Base-by-base conservation (phyloP, 2,329 filamentous ascomycete species). In the Paecilomyces dactylethromorphus region DNA sequence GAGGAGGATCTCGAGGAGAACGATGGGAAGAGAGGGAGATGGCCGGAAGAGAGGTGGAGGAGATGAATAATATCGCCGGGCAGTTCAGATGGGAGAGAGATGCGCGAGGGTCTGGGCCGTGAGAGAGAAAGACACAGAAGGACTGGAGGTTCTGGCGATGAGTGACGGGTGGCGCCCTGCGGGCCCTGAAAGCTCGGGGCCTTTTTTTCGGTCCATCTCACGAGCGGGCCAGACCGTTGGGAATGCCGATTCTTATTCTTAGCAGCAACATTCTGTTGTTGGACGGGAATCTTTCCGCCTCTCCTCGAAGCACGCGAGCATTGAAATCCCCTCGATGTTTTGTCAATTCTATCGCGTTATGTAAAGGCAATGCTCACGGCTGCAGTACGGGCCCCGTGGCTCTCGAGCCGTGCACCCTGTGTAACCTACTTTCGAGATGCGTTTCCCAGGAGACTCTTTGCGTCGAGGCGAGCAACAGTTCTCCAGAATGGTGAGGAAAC, bases 381-480 rank as follows among this genome's bases (percentile, higher is more conserved):
- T 13, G 12, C 29, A 26, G 50, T 13, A 52, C 50, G 22, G 29
- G 5, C 22, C 11, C 15, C n/a, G 26, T 13, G 8, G 3, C 26
- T 29, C 50, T 52, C 50, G 1, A 6, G 22, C 29, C 50, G 13
- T 29, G 21, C 15, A 6, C 35, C 35, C 13, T 18, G 35, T 45
- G 35, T 11, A 13, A 18, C 18, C 13, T 24, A 13, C 50, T 15
- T 24, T 52, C 22, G 21, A 29, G 18, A 29, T 29, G 22, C 21
- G 24, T 52, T 21, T 13, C 13, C 50, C 33, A 15, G 57, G 54
- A 66, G 71, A 66, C 56, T 59, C 8, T 73, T 72, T 58, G 66
- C 69, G 18, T 68, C 65, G 56, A 66, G 63, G 59, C 65, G 61
- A 7, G 35, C 29, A 51, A 60, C 66, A 60, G 60, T 61, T 33